A percentile compares a stretch with the other conserved stretches of the same genome.
These are phyloP conservation scores for Cryptosporidium meleagridis DNA, from an alignment of 169 alveolate species.

Conservation along the genomic window DNA sequence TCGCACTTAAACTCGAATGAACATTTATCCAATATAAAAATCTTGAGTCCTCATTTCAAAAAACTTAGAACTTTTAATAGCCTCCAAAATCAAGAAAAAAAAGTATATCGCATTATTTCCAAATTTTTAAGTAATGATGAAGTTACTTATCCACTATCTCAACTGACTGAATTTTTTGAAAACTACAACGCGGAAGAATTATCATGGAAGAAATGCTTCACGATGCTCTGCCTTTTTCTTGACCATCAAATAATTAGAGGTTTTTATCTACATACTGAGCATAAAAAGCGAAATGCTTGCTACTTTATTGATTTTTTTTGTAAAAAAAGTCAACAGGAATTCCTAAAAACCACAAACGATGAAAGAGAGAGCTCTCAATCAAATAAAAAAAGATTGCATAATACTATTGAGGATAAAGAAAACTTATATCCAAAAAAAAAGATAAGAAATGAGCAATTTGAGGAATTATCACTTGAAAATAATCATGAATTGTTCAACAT, in stretches of 20 bases:
- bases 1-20: neutral
- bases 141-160: slow-evolving; percentile 1
- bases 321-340: neutral
- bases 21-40: neutral
- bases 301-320: too few species aligned
- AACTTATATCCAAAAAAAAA: neutral
- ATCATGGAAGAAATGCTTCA: slow-evolving; percentile 8
- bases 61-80: neutral
- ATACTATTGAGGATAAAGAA: neutral
- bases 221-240: slow-evolving; percentile 21
- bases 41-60: slow-evolving; percentile 8
- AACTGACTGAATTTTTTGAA: slow-evolving; percentile 7
- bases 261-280: neutral
- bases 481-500: neutral
- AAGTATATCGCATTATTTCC: slow-evolving; percentile 3
- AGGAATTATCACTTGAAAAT: neutral
- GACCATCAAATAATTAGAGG: slow-evolving; percentile 15
- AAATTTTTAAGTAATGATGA: neutral
- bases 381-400: neutral
- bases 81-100: slow-evolving; percentile 3
- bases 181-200: neutral
- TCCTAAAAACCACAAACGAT: neutral
- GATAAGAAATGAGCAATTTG: neutral
- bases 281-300: neutral
- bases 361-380: neutral